Percentiles rank a stretch among this genome's conserved stretches.
phyloP scores from a whole-genome alignment of 2,329 filamentous ascomycete species.

The Arthrobotrys megalospora region DNA sequence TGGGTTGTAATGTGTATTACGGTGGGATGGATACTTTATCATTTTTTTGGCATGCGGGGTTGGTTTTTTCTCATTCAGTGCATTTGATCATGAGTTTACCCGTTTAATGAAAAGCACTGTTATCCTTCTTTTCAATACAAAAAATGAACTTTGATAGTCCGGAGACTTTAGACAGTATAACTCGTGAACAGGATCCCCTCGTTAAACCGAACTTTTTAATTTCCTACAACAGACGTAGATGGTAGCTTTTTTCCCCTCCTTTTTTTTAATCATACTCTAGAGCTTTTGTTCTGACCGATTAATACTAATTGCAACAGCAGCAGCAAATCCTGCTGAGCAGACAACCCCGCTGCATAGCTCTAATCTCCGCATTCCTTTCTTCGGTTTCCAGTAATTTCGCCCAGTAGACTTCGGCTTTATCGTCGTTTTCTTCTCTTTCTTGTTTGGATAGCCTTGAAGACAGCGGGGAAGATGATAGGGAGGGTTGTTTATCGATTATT shows the following conservation, averaged over 20 bases:
- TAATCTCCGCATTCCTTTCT: conserved; percentile 7
- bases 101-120: not conserved
- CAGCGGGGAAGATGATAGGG: no score
- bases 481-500: no score
- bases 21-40: not conserved
- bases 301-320: conserved; percentile 17
- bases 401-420: no score
- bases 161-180: not conserved
- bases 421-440: no score
- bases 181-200: no score
- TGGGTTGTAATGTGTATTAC: conserved; percentile 37
- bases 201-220: no score
- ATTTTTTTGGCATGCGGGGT: conserved; percentile 2
- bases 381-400: not conserved
- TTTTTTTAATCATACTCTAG: no score
- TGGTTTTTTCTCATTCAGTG: not conserved
- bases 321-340: conserved; percentile 23
- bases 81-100: not conserved
- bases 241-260: no score
- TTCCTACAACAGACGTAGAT: no score
- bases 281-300: not conserved
- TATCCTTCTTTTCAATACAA: not conserved
- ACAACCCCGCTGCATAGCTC: conserved; percentile 30
- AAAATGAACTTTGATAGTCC: not conserved
- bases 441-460: not conserved